These are phyloP conservation scores for Xylariaceae sp. DNA, from an alignment of 2,329 filamentous ascomycete species.

Conservation along the genomic window DNA sequence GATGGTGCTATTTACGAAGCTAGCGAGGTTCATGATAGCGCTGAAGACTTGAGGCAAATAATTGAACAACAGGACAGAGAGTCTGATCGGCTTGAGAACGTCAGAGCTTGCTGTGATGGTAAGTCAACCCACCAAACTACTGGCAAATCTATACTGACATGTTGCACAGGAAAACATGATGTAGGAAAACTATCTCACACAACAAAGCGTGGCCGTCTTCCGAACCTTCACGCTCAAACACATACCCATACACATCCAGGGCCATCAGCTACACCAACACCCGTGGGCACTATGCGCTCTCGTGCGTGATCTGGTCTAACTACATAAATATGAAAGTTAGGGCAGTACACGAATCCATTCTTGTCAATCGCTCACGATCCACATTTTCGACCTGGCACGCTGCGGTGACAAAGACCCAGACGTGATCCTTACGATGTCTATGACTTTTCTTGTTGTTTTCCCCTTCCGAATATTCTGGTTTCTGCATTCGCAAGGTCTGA, in stretches of 20 bases:
- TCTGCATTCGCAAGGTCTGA: background rate
- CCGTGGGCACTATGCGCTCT: constrained; percentile 39
- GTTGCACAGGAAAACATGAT: constrained; percentile 71
- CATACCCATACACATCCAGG: constrained; percentile 36
- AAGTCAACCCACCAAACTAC: constrained; percentile 47
- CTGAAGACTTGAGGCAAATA: constrained; percentile 80
- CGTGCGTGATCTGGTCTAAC: constrained; percentile 38
- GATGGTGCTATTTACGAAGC: constrained; percentile 63
- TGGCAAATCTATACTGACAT: background rate
- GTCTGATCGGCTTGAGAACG: constrained; percentile 85
- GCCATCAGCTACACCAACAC: constrained; percentile 40
- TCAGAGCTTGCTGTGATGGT: constrained; percentile 97
- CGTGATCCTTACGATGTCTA: constrained; percentile 27
- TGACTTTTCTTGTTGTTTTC: constrained; percentile 16
- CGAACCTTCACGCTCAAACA: constrained; percentile 37
- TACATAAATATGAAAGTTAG: constrained; percentile 1
- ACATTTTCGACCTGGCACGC: constrained; percentile 5
- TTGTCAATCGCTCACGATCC: constrained; percentile 29
- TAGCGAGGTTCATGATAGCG: constrained; percentile 73
- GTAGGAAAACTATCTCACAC: constrained; percentile 64
- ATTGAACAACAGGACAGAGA: constrained; percentile 81
- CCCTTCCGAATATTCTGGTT: background rate
- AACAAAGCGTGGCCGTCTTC: constrained; percentile 52
- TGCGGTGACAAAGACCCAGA: constrained; percentile 17
- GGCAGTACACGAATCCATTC: constrained; percentile 4